Evolutionary conservation across 805 yeast species (phyloP).

Genomic region (Nakazawaea sp.): DNA sequence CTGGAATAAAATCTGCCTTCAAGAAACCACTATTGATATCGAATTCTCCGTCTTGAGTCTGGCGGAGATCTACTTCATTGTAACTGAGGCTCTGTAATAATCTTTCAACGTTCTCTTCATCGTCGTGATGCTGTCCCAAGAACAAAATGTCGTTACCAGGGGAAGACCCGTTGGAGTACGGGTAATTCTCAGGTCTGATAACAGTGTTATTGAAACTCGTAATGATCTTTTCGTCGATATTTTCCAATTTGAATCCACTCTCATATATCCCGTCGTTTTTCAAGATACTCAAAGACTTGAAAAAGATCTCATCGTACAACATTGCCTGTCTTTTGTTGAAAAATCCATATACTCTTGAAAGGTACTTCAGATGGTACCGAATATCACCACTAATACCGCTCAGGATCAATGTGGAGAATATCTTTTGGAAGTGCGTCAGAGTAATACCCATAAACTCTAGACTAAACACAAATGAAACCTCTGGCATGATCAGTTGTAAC

Average conservation of each 20-base stretch:
- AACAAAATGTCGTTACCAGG: background rate
- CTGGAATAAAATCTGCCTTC: background rate
- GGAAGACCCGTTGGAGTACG: background rate
- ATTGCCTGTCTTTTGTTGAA: background rate
- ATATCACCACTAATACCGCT: too few species aligned
- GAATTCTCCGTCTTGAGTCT: background rate
- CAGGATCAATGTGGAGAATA: background rate
- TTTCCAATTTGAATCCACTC: background rate
- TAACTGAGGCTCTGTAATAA: background rate
- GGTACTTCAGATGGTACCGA: slow-evolving; percentile 3
- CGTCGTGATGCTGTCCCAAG: background rate
- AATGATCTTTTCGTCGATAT: slow-evolving; percentile 1
- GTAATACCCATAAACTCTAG: slow-evolving; percentile 2
- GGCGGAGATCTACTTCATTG: background rate
- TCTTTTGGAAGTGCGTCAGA: background rate
- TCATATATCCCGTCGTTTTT: background rate
- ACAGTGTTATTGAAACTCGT: background rate
- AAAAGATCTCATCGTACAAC: slow-evolving; percentile 2
- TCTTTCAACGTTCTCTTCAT: background rate
- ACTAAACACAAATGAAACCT: slow-evolving; percentile 3
- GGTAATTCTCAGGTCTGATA: slow-evolving; percentile 6
- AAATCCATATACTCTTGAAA: slow-evolving; percentile 1
- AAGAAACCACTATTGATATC: slow-evolving; percentile 1
- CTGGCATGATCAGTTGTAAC: slow-evolving; percentile 2
- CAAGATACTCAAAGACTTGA: slow-evolving; percentile 5